Evolutionary conservation across 257 asterid species (phyloP).

Genomic region (Nicotiana otophora): DNA sequence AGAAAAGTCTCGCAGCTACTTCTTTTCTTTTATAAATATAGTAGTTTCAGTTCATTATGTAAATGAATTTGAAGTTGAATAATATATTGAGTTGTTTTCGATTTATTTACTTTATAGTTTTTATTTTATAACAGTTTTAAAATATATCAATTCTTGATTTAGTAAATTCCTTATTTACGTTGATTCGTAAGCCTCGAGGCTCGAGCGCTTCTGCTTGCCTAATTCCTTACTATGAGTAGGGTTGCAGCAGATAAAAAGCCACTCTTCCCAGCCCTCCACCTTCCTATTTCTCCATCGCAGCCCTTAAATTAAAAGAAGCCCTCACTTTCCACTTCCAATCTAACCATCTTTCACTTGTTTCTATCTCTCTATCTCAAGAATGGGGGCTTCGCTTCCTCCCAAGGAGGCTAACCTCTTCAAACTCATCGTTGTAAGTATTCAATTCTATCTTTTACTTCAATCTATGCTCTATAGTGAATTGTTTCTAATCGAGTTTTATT

Average conservation of each 20-base stretch:
- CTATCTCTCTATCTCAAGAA: constrained; percentile 20
- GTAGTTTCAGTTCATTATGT: too few relatives aligned
- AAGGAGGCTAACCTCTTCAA: constrained; percentile 98
- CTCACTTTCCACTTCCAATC: not conserved
- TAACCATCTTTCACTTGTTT: too few relatives aligned
- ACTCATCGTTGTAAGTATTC: constrained; percentile 83
- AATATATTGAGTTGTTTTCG: too few relatives aligned
- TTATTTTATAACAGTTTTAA: too few relatives aligned
- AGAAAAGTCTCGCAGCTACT: too few relatives aligned
- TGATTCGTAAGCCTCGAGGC: too few relatives aligned
- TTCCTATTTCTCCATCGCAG: constrained; percentile 4
- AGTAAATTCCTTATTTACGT: too few relatives aligned
- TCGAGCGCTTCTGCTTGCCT: not conserved
- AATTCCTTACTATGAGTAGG: constrained; percentile 37
- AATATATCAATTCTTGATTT: too few relatives aligned
- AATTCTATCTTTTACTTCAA: not conserved
- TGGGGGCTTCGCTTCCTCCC: constrained; percentile 96
- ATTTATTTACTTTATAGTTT: too few relatives aligned
- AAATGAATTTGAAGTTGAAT: too few relatives aligned
- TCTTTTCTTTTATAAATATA: too few relatives aligned
- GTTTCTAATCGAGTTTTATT: constrained; percentile 11
- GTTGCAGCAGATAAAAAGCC: constrained; percentile 83
- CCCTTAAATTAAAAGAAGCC: not conserved
- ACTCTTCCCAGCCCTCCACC: constrained; percentile 31
- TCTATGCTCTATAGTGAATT: not conserved